Evolutionary conservation across 192 early-diverging fungal species (phyloP), one percentile per base, ranked within the genome.

Genomic region (Backusella parvicylindrica): DNA sequence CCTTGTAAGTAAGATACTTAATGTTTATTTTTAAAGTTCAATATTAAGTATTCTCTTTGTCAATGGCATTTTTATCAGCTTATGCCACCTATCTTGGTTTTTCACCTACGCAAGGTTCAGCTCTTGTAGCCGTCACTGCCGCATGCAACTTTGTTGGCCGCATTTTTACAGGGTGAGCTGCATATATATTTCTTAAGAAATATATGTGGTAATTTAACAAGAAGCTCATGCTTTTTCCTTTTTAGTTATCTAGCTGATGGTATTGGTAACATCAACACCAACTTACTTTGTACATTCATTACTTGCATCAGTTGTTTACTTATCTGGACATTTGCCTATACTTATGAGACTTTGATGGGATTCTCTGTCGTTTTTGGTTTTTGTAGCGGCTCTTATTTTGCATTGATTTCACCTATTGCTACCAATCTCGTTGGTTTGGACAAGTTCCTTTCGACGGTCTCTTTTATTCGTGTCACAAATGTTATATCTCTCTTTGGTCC

Each of bases 241-340:
- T 7, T 37, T 37, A 37, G 73, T 35, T 28, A 28, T 31, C 16
- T 60, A 15, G 79, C 71, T 36, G 79, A 81, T 65, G 7, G 26
- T 6, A 73, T 81, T 36, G 79, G 79, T 16, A 64, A 64, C 6
- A 8, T 81, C 64, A 76, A 81, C 33, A 74, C 68, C 65, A 64
- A 71, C 43, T 32, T 81, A 26, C 70, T 81, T 18, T 71, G 66
- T 35, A 71, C 65, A 36, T 23, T 74, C 23, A 56, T 81, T 15
- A 60, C 71, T 38, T 75, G 75, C 2, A 2, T 70, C 8, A 64
- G 69, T 35, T 50, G 50, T 32, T 41, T 73, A 5, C 47, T 77
- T 41, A 73, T 81, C 43, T 81, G 79, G 79, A 38, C 43, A 33
- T 81, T 77, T 71, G 79, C 79, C 0, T 68, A n/a, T 16, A 74